These are phyloP conservation scores for Exophiala viscosa DNA, from an alignment of 2,329 filamentous ascomycete genomes.

Conservation along the genomic window DNA sequence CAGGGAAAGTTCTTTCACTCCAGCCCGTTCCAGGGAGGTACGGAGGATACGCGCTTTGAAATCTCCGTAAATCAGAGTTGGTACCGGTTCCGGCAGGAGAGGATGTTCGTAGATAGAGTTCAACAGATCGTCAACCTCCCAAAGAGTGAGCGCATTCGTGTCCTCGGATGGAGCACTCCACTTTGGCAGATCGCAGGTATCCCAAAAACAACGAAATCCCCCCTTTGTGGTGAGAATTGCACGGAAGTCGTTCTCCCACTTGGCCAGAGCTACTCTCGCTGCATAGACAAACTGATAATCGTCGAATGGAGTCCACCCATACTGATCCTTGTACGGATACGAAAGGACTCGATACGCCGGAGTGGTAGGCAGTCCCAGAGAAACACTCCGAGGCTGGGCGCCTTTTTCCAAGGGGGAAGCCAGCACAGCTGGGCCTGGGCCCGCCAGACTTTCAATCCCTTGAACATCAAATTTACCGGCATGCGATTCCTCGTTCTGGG, in stretches of 20 bases:
- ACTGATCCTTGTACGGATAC: slow-evolving; percentile 9
- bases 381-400: too few relatives aligned
- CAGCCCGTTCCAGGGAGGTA: not conserved
- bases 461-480: too few relatives aligned
- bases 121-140: slow-evolving; percentile 11
- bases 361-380: not conserved
- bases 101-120: not conserved
- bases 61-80: not conserved
- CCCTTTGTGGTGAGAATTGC: slow-evolving; percentile 1
- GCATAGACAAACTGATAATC: slow-evolving; percentile 12
- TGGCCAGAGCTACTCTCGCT: slow-evolving; percentile 2
- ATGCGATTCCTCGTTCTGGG: too few relatives aligned
- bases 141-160: not conserved
- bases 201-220: slow-evolving; percentile 12
- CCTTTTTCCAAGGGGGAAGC: too few relatives aligned
- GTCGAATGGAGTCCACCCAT: slow-evolving; percentile 14
- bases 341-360: not conserved
- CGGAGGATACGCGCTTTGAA: not conserved
- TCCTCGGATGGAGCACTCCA: slow-evolving; percentile 1
- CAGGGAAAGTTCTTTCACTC: not conserved
- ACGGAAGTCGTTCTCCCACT: not conserved
- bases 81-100: not conserved
- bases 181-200: slow-evolving; percentile 7
- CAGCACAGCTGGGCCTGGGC: too few relatives aligned
- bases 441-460: too few relatives aligned